Conservation (phyloP, 2,329 filamentous ascomycete species). For the Neoascochyta sp. region DNA sequence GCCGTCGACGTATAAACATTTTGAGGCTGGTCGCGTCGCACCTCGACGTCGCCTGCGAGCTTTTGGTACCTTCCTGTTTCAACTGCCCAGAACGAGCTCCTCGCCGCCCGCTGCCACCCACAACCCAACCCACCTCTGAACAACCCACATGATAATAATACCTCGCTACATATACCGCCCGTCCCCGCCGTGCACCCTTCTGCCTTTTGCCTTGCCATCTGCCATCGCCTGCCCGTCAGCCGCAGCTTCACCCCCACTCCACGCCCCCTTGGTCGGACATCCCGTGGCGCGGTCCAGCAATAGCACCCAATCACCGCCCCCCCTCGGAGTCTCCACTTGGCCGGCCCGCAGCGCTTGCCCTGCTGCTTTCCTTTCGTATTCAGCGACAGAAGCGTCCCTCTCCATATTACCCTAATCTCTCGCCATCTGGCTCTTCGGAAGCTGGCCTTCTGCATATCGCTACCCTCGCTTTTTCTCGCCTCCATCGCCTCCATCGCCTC, state of each 20-base stretch:
- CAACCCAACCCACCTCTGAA: too few relatives aligned
- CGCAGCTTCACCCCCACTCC: too few relatives aligned
- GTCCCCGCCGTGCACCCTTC: too few relatives aligned
- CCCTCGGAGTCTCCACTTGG: slow-evolving; percentile 12
- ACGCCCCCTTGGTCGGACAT: too few relatives aligned
- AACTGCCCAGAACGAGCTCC: slow-evolving; percentile 18
- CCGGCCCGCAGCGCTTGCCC: slow-evolving; percentile 12
- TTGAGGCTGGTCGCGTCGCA: slow-evolving; percentile 24
- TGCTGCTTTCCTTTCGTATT: slow-evolving; percentile 15
- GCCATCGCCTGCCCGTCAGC: too few relatives aligned
- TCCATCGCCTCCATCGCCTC: slow-evolving; percentile 9
- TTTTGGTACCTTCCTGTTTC: slow-evolving; percentile 23
- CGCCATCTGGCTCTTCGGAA: slow-evolving; percentile 26
- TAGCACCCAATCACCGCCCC: slow-evolving; percentile 19
- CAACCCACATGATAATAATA: too few relatives aligned
- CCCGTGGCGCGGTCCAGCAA: slow-evolving; percentile 9
- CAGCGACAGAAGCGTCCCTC: slow-evolving; percentile 12
- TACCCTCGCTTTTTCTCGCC: slow-evolving; percentile 2
- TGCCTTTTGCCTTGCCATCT: too few relatives aligned
- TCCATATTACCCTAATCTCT: slow-evolving; percentile 18
- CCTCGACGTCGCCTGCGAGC: slow-evolving; percentile 15
- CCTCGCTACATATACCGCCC: too few relatives aligned
- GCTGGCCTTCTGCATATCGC: slow-evolving; percentile 25
- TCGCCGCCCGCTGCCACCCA: too few relatives aligned
- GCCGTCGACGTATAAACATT: too few relatives aligned